Evolutionary conservation across 1,284 basidiomycete genomes (phyloP).

Genomic region (Phellinidium pouzarii): DNA sequence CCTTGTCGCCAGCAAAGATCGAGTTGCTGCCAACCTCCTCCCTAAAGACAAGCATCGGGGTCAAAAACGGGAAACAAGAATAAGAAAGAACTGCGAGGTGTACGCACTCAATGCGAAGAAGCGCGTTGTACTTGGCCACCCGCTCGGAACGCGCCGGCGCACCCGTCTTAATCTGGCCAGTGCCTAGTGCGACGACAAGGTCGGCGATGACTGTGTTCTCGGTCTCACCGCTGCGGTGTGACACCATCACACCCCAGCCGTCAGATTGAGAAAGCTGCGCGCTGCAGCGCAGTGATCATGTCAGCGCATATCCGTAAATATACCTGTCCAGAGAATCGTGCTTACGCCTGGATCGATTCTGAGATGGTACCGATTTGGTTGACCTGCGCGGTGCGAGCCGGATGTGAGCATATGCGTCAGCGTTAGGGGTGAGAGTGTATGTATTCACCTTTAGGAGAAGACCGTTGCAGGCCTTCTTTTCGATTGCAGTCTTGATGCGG

Average conservation of each 20-base stretch:
- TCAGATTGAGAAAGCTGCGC: conserved; percentile 95
- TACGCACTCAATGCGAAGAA: conserved; percentile 85
- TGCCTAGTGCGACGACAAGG: conserved; percentile 89
- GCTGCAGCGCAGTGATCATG: conserved; percentile 37
- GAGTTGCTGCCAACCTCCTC: conserved; percentile 68
- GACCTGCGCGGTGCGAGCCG: conserved; percentile 38
- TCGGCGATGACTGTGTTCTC: conserved; percentile 97
- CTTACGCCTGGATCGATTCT: conserved; percentile 93
- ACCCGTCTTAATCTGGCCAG: conserved; percentile 98
- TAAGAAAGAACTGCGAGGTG: neutral
- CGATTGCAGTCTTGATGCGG: conserved; percentile 97
- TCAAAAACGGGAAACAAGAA: neutral
- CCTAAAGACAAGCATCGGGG: conserved; percentile 34
- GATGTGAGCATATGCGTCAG: neutral
- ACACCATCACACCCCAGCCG: conserved; percentile 99
- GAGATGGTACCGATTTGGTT: conserved; percentile 99
- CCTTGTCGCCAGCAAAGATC: conserved; percentile 72
- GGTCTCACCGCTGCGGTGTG: conserved; percentile 96
- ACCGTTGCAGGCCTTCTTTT: conserved; percentile 99
- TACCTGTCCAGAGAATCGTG: conserved; percentile 19
- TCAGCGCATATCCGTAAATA: neutral
- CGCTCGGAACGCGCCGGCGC: conserved; percentile 91
- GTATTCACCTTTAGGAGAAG: conserved; percentile 82
- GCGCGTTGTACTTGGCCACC: conserved; percentile 88
- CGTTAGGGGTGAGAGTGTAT: neutral